A percentile compares a stretch with the other conserved stretches of the same genome.
Evolutionary conservation across 225 moss, liverwort and hornwort species (phyloP).

Genomic region (Pseudoscleropodium purum): DNA sequence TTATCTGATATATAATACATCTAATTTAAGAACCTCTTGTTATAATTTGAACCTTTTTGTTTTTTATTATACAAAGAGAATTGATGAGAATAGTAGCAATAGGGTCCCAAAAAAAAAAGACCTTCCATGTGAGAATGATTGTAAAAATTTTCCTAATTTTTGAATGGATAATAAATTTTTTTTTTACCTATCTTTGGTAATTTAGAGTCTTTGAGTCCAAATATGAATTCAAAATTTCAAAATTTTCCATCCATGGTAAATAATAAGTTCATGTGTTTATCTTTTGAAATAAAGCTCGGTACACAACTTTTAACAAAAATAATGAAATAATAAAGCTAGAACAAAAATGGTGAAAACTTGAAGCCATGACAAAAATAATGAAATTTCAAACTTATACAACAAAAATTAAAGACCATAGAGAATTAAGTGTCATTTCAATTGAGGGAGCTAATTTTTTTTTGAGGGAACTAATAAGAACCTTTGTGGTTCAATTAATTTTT

Average conservation of each 20-base stretch:
- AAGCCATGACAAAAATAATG: background rate
- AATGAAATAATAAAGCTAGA: too few species aligned
- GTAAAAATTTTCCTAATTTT: background rate
- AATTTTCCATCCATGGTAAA: background rate
- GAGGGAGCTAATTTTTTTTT: background rate
- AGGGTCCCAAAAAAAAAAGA: rapidly evolving
- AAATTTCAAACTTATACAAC: too few species aligned
- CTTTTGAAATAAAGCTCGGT: rapidly evolving
- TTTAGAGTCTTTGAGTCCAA: background rate
- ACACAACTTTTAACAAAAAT: background rate
- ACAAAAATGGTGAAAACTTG: too few species aligned
- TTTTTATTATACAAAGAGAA: background rate
- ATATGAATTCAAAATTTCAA: background rate
- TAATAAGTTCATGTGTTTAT: background rate
- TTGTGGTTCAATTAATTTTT: background rate
- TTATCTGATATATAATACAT: too few species aligned
- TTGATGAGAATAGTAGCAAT: background rate
- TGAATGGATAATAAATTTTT: background rate
- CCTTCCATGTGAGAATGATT: too few species aligned
- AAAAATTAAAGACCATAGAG: background rate
- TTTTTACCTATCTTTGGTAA: background rate
- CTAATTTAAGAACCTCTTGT: background rate
- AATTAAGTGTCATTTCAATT: background rate
- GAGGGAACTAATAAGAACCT: background rate
- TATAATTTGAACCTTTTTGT: background rate